These are phyloP conservation scores for Ganoderma lucidum DNA, from an alignment of 1,284 basidiomycete species.

Conservation along the genomic window DNA sequence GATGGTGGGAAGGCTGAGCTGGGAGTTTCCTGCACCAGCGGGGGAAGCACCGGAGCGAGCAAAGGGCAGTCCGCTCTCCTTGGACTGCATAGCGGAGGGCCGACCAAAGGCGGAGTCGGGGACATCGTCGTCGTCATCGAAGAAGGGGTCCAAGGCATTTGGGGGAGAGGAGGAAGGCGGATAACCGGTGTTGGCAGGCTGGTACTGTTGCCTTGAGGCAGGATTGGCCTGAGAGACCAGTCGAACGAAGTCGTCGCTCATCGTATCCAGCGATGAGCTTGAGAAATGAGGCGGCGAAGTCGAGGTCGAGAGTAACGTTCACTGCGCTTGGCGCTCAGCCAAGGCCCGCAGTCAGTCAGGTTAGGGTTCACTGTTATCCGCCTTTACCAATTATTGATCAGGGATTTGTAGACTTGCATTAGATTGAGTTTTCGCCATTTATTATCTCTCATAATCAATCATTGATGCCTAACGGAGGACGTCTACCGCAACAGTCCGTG, in stretches of 20 bases:
- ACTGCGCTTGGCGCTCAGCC: background rate
- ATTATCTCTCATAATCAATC: background rate
- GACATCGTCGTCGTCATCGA: slow-evolving; percentile 73
- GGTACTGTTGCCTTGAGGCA: slow-evolving; percentile 63
- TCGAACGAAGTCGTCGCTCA: slow-evolving; percentile 79
- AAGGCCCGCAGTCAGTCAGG: background rate
- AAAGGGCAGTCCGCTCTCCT: slow-evolving; percentile 74
- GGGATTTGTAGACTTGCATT: background rate
- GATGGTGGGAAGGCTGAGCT: slow-evolving; percentile 50
- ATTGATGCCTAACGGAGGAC: too few relatives aligned
- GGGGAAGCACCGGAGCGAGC: slow-evolving; percentile 63
- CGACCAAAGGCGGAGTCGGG: slow-evolving; percentile 72
- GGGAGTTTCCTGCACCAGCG: slow-evolving; percentile 62
- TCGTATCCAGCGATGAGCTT: slow-evolving; percentile 45
- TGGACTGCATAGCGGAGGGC: slow-evolving; percentile 67
- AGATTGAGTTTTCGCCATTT: background rate
- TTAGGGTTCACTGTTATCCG: slow-evolving; percentile 5
- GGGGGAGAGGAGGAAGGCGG: slow-evolving; percentile 53
- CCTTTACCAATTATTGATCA: background rate
- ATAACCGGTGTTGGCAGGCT: slow-evolving; percentile 63
- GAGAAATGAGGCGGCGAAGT: slow-evolving; percentile 17
- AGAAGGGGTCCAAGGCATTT: slow-evolving; percentile 74
- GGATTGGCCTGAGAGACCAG: slow-evolving; percentile 80
- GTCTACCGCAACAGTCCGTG: too few relatives aligned
- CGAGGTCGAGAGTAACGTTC: slow-evolving; percentile 14